Percentiles rank a stretch among this genome's conserved stretches.
Conservation (phyloP, 2,329 filamentous ascomycete genomes). For the Pleurostoma richardsiae region DNA sequence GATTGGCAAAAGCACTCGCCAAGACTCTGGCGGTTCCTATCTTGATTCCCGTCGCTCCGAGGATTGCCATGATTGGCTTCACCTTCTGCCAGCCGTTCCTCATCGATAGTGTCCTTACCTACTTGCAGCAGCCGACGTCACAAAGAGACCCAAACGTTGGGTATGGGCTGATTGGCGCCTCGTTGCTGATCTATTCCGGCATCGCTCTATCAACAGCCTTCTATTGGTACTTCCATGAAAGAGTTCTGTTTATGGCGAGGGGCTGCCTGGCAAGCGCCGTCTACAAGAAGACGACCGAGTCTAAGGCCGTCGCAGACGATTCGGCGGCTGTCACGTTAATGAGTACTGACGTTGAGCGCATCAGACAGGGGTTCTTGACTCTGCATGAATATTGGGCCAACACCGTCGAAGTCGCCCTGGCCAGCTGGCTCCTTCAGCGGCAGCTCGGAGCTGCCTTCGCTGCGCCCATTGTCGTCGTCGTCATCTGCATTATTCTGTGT, state of each 20-base stretch:
- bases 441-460: conserved; percentile 24
- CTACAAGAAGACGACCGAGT: conserved; percentile 23
- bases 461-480: conserved; percentile 22
- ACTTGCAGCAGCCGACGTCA: conserved; percentile 19
- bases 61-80: conserved; percentile 31
- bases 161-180: conserved; percentile 27
- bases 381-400: conserved; percentile 30
- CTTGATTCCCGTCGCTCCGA: conserved; percentile 27
- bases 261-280: conserved; percentile 23
- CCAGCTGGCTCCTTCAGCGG: conserved; percentile 23
- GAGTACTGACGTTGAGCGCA: conserved; percentile 30
- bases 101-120: conserved; percentile 28
- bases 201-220: conserved; percentile 26
- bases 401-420: conserved; percentile 22
- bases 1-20: conserved; percentile 19
- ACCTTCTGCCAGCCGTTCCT: conserved; percentile 38
- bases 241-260: conserved; percentile 21
- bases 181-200: conserved; percentile 21
- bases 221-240: conserved; percentile 23
- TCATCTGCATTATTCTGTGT: conserved; percentile 13
- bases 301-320: conserved; percentile 17
- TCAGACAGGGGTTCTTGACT: conserved; percentile 18
- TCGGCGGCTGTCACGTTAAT: conserved; percentile 29
- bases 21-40: conserved; percentile 24
- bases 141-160: conserved; percentile 16